A percentile compares a stretch with the other conserved stretches of the same genome.
These are phyloP conservation scores for Auricularia sp. DNA, from an alignment of 768 basidiomycete species.

Conservation along the genomic window DNA sequence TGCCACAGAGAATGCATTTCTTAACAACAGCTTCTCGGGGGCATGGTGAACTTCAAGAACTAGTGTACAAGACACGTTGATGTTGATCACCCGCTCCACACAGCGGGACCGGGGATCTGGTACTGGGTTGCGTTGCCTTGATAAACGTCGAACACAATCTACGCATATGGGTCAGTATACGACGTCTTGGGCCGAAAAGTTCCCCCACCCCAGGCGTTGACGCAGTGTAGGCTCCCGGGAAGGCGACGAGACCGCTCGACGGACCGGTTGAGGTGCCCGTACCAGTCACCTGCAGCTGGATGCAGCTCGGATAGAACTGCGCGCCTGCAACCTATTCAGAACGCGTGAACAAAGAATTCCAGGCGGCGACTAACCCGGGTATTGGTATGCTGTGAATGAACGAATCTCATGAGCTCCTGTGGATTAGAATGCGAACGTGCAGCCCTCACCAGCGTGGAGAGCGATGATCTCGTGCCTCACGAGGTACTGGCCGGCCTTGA, in stretches of 20 bases:
- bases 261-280: conserved; percentile 34
- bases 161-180: conserved; percentile 15
- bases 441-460: conserved; percentile 11
- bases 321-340: conserved; percentile 26
- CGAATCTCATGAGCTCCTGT: not conserved
- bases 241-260: conserved; percentile 30
- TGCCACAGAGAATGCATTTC: too few relatives aligned
- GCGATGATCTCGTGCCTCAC: conserved; percentile 32
- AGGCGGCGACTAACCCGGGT: not conserved
- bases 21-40: too few relatives aligned
- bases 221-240: conserved; percentile 27
- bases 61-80: too few relatives aligned
- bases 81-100: conserved; percentile 14
- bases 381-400: not conserved
- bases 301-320: conserved; percentile 37
- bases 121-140: conserved; percentile 20
- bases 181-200: conserved; percentile 7
- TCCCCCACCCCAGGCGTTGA: not conserved
- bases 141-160: conserved; percentile 11
- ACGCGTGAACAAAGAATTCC: conserved; percentile 13
- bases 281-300: conserved; percentile 36
- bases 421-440: conserved; percentile 4
- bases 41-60: too few relatives aligned
- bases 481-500: conserved; percentile 39
- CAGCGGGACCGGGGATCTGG: conserved; percentile 33